A percentile compares a stretch with the other conserved stretches of the same genome.
Evolutionary conservation across 768 basidiomycete species (phyloP).

Genomic region (Ephemerocybe angulata): DNA sequence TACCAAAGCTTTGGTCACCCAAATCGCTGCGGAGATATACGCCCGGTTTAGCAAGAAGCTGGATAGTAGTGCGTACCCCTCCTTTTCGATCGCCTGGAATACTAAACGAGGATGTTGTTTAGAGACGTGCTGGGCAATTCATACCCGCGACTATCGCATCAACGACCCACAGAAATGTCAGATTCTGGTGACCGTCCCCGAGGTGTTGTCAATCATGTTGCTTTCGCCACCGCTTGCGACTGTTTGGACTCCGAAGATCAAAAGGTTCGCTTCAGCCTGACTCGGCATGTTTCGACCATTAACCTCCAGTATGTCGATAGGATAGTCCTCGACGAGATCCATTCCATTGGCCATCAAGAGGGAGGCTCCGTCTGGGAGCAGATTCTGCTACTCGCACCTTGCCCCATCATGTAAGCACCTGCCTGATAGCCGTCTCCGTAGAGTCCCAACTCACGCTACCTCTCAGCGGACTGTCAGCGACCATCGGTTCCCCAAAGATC

Average conservation of each 20-base stretch:
- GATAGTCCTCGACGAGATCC: slow-evolving; percentile 68
- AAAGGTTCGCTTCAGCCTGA: slow-evolving; percentile 40
- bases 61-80: slow-evolving; percentile 36
- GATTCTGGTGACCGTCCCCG: slow-evolving; percentile 72
- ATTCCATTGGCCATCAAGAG: slow-evolving; percentile 67
- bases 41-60: slow-evolving; percentile 57
- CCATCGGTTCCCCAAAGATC: slow-evolving; percentile 58
- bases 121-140: slow-evolving; percentile 64
- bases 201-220: slow-evolving; percentile 65
- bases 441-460: background rate
- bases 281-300: background rate
- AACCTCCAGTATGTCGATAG: slow-evolving; percentile 27
- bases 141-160: slow-evolving; percentile 61
- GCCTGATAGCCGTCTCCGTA: background rate
- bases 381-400: slow-evolving; percentile 65
- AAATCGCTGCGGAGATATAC: slow-evolving; percentile 72
- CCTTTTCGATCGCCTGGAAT: background rate
- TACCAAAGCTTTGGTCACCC: slow-evolving; percentile 69
- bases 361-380: slow-evolving; percentile 74
- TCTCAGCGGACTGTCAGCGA: slow-evolving; percentile 64
- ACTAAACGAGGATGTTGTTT: background rate
- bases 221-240: slow-evolving; percentile 62
- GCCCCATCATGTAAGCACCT: slow-evolving; percentile 60
- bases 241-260: slow-evolving; percentile 60
- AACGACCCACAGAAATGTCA: slow-evolving; percentile 66